These are phyloP conservation scores for Alternaria sp. DNA, from an alignment of 2,329 filamentous ascomycete species.

Conservation along the genomic window DNA sequence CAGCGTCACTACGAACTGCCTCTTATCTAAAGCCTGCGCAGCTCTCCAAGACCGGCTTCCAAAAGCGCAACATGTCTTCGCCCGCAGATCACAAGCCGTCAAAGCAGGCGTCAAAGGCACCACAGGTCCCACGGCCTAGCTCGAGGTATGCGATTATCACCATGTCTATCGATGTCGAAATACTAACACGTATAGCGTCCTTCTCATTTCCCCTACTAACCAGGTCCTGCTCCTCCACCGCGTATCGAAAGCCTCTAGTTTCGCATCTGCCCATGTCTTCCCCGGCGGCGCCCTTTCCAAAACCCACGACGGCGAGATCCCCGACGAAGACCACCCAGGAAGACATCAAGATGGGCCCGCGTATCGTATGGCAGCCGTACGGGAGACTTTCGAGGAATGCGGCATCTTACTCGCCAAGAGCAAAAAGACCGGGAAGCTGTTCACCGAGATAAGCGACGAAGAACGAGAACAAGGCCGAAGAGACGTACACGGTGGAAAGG, in stretches of 20 bases:
- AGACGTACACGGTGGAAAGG: conserved; percentile 69
- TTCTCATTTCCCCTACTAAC: conserved; percentile 85
- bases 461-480: conserved; percentile 71
- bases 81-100: conserved; percentile 39
- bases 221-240: conserved; percentile 88
- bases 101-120: conserved; percentile 43
- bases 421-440: conserved; percentile 59
- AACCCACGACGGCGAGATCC: conserved; percentile 73
- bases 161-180: neutral
- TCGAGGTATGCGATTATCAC: conserved; percentile 59
- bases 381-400: conserved; percentile 95
- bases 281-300: conserved; percentile 85
- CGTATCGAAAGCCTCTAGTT: conserved; percentile 80
- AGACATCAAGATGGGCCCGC: conserved; percentile 73
- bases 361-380: conserved; percentile 82
- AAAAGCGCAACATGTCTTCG: conserved; percentile 39
- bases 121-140: conserved; percentile 65
- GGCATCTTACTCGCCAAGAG: conserved; percentile 78
- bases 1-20: neutral
- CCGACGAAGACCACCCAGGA: conserved; percentile 56
- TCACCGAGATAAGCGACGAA: conserved; percentile 63
- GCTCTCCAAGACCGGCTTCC: neutral
- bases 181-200: conserved; percentile 62
- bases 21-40: neutral
- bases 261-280: conserved; percentile 93